Evolutionary conservation across 805 yeast genomes (phyloP), one percentile per base, ranked within the genome.

Genomic region (Candida loeiensis): DNA sequence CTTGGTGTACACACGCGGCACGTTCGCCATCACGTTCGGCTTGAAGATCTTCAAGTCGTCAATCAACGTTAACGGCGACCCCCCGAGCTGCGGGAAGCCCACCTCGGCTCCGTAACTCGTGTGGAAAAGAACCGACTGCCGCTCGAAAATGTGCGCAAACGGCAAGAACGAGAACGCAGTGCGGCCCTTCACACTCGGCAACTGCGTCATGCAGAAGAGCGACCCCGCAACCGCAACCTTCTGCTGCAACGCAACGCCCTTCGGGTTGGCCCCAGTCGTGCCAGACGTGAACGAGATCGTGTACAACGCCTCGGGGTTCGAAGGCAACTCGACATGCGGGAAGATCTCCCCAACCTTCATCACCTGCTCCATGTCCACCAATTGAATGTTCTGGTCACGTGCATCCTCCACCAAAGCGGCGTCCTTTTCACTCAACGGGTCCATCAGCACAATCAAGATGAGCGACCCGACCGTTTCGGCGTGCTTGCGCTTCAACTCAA

Each of bases 351-450:
- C 61, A 13, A 54, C 43, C 20, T 48, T 50, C 13, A 44, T 14
- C n/a, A 50, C 53, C 45, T 56, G 62, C 35, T 38, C 33, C 37
- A 52, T 36, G 40, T 55, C 58, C 19, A 45, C 53, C 34, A 57
- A 48, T 28, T 46, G 52, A 17, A 56, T 45, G 8, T 41, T 35
- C 26, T 41, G 33, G 2, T 25, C 41, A 13, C 46, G 41, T 4
- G 60, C 59, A 14, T 30, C n/a, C n/a, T 34, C 36, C 13, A 48
- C 97, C 39, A 87, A 71, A 58, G 77, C 88, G 55, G 82, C 83
- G 17, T 56, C 50, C 34, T 71, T 73, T 3, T 55, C 53, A 3
- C 47, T 44, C 38, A 77, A 56, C 12, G 66, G 63, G 46, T 81
- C 86, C 66, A 79, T 71, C 34, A 79, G 74, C 14, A 83, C 66